Percentiles rank a stretch among this genome's conserved stretches.
Evolutionary conservation across 179 eudicot genomes (phyloP).

Genomic region (Camellia oleifera): DNA sequence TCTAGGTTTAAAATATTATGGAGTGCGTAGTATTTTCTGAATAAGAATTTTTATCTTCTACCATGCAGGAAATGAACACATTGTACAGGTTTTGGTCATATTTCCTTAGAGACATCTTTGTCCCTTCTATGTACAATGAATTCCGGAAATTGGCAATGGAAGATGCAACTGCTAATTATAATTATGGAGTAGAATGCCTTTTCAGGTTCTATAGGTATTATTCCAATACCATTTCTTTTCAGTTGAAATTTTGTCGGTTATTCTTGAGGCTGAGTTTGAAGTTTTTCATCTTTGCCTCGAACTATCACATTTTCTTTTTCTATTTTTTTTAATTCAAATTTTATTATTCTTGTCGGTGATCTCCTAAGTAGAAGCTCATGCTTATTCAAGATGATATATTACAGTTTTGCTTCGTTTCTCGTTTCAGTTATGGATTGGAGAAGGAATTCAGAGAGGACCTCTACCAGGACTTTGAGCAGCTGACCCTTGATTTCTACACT

Average conservation of each 20-base stretch:
- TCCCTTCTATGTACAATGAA: constrained; percentile 78
- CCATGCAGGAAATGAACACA: constrained; percentile 90
- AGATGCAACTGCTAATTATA: constrained; percentile 77
- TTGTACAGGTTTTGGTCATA: constrained; percentile 92
- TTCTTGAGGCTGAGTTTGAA: not conserved
- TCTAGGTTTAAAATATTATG: not conserved
- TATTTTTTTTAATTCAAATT: not conserved
- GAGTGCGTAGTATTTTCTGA: not conserved
- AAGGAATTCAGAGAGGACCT: constrained; percentile 76
- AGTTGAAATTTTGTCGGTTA: not conserved
- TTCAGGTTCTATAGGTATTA: constrained; percentile 88
- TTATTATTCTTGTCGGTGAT: not conserved
- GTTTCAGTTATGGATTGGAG: constrained; percentile 87
- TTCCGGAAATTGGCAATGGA: constrained; percentile 72
- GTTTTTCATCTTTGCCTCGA: not conserved
- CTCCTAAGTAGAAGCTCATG: not conserved
- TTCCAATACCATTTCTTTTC: not conserved
- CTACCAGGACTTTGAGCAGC: constrained; percentile 74
- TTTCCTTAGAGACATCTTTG: constrained; percentile 70
- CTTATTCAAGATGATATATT: not conserved
- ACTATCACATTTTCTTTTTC: not conserved
- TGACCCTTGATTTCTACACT: constrained; percentile 62
- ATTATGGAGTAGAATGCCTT: constrained; percentile 89
- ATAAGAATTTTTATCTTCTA: constrained; percentile 1
- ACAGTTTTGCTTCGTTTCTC: constrained; percentile 12